Evolutionary conservation across 2,329 filamentous ascomycete species (phyloP).

Genomic region (Thyridium curvatum): DNA sequence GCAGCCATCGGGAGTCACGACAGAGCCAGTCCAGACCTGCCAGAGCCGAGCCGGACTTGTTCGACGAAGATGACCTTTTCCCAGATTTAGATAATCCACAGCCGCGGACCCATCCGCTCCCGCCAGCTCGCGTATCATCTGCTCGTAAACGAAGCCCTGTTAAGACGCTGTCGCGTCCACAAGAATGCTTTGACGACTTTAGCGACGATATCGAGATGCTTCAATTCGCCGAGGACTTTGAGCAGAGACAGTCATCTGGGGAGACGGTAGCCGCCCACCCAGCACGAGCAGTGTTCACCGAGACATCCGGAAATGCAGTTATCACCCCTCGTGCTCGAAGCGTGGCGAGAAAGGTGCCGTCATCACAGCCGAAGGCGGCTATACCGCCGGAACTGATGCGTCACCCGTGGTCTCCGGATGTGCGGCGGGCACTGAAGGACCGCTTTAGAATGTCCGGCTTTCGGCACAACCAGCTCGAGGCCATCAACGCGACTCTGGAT

Average conservation of each 20-base stretch:
- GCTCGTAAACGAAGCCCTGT: conserved; percentile 1
- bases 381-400: conserved; percentile 52
- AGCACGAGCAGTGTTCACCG: conserved; percentile 32
- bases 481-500: conserved; percentile 85
- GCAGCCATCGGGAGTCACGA: no score
- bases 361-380: conserved; percentile 20
- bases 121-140: no score
- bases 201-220: conserved; percentile 37
- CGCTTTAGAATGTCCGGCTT: conserved; percentile 83
- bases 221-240: conserved; percentile 43
- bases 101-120: background rate
- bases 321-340: conserved; percentile 23
- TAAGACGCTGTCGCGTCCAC: background rate
- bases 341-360: conserved; percentile 19
- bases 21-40: no score
- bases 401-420: conserved; percentile 78
- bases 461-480: conserved; percentile 84
- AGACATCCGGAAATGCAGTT: conserved; percentile 41
- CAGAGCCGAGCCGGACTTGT: background rate
- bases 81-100: background rate
- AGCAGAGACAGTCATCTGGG: conserved; percentile 31
- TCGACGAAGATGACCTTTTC: background rate
- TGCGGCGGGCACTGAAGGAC: conserved; percentile 73
- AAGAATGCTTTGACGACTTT: conserved; percentile 18
- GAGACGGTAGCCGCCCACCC: conserved; percentile 13